Evolutionary conservation across 352 stramenopile genomes (phyloP), one percentile per base, ranked within the genome.

Genomic region (Albugo candida): DNA sequence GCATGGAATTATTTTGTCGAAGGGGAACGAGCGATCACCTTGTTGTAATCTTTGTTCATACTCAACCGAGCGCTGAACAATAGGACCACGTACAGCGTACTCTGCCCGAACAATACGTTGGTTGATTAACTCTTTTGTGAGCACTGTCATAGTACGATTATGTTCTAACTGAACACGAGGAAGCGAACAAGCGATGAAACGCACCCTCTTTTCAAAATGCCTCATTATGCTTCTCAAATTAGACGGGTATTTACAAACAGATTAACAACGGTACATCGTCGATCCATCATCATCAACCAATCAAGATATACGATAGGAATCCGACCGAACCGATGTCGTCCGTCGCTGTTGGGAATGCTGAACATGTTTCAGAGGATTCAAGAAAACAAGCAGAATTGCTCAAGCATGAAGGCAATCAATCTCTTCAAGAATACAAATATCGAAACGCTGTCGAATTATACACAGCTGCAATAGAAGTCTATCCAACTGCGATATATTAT

Each of bases 1-100:
- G 67, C 88, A 97, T 58, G 91, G 94, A 52, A 98, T 92, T 58
- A 98, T 92, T 53, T 94, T 78, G 65, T 96, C 83, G 59, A 92
- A 92, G 13, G 79, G 74, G 27, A 87, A 73, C 53, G 74, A 83
- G 48, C 54, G 71, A 54, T 86, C 63, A 16, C 70, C 74, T 4
- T 58, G 53, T 12, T 59, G 63, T 21, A 95, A 60, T 5, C 71
- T 75, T 45, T 78, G 62, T 48, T 69, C 68, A 53, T 83, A 83
- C 54, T 93, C 67, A 42, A 68, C 64, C 2, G 81, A 81, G 45
- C 73, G 73, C 36, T 92, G 60, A 47, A 92, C 76, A 43, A 95
- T 70, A 40, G 82, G 67, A 0, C 83, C 83, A 35, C 83, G 78
- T 35, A 95, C 83, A 13, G 83, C 83, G 64, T 95, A 95, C 59